Percentiles rank a stretch among this genome's conserved stretches.
These are phyloP conservation scores for Casuarina cunninghamiana DNA, from an alignment of 306 rosid species.

Conservation along the genomic window DNA sequence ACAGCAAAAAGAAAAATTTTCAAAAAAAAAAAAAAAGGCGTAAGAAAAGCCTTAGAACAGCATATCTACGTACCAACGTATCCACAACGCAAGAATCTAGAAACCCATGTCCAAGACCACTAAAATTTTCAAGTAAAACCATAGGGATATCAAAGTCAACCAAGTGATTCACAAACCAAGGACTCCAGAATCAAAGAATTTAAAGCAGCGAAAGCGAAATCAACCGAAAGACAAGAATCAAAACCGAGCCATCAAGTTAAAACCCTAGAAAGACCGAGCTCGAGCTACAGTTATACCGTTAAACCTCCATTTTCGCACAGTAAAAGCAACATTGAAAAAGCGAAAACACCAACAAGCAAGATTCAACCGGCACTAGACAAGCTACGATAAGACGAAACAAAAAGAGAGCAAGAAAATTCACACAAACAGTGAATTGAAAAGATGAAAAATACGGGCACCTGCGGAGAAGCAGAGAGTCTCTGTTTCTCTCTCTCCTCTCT, in stretches of 20 bases:
- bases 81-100: conserved; percentile 3
- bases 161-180: conserved; percentile 20
- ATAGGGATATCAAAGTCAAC: conserved; percentile 58
- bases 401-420: background rate
- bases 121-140: conserved; percentile 32
- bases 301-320: conserved; percentile 35
- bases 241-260: conserved; percentile 22
- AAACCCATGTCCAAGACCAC: conserved; percentile 22
- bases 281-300: conserved; percentile 26
- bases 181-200: conserved; percentile 4
- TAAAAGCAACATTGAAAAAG: conserved; percentile 8
- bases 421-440: conserved; percentile 22
- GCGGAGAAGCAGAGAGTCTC: conserved; percentile 38
- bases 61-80: background rate
- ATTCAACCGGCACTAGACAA: conserved; percentile 18
- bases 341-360: background rate
- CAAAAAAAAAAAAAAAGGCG: background rate
- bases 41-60: conserved; percentile 1
- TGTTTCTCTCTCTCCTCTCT: conserved; percentile 23
- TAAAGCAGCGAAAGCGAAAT: conserved; percentile 11
- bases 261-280: conserved; percentile 27
- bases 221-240: conserved; percentile 5
- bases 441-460: conserved; percentile 41
- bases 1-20: background rate
- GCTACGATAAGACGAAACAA: conserved; percentile 11